Evolutionary conservation across 768 basidiomycete genomes (phyloP).

Genomic region (Mycena amicta): DNA sequence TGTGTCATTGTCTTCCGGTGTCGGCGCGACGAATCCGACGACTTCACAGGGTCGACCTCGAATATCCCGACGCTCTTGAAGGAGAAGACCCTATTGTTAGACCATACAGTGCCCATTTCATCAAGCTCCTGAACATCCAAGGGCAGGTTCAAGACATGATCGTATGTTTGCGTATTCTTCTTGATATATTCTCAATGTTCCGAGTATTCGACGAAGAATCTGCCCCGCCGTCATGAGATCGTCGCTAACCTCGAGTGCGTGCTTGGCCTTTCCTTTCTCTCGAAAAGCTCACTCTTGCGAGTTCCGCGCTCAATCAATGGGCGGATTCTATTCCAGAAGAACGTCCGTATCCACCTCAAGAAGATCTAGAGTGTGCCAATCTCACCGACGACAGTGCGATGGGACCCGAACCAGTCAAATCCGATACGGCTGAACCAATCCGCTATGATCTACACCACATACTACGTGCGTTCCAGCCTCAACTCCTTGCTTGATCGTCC

Average conservation of each 20-base stretch:
- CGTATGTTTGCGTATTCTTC: conserved; percentile 29
- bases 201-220: conserved; percentile 46
- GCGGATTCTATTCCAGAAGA: conserved; percentile 66
- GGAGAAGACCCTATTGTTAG: conserved; percentile 51
- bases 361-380: background rate
- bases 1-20: conserved; percentile 30
- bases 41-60: conserved; percentile 46
- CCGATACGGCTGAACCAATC: conserved; percentile 59
- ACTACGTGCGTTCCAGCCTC: conserved; percentile 33
- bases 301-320: conserved; percentile 71
- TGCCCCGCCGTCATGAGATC: conserved; percentile 39
- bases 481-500: too few species aligned
- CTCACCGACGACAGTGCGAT: conserved; percentile 38
- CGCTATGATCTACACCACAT: conserved; percentile 50
- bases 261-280: background rate
- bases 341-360: conserved; percentile 36
- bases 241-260: conserved; percentile 64
- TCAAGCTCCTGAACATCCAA: conserved; percentile 50
- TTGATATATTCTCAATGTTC: background rate
- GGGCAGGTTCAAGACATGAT: conserved; percentile 45
- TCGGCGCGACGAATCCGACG: too few species aligned
- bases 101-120: conserved; percentile 41
- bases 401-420: conserved; percentile 53
- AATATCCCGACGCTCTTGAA: conserved; percentile 55
- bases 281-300: background rate